A percentile compares a stretch with the other conserved stretches of the same genome.
phyloP scores from a whole-genome alignment of 1,284 basidiomycete genomes.

The Fistulina hepatica region DNA sequence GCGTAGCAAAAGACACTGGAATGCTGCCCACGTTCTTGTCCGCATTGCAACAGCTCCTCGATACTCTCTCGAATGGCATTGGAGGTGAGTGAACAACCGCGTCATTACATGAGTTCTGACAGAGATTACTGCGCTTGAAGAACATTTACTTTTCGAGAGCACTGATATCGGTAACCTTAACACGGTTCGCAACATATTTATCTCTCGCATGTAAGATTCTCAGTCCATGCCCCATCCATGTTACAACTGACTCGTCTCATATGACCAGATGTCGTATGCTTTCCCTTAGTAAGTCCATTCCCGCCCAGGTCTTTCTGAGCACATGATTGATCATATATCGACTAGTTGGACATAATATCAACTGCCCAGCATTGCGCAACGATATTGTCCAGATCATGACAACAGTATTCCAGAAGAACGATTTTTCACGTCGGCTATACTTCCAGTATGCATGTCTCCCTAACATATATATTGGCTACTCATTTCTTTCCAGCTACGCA shows the following conservation, averaged over 20 bases:
- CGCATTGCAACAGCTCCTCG: slow-evolving; percentile 21
- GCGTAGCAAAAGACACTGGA: slow-evolving; percentile 5
- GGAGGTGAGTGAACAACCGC: slow-evolving; percentile 14
- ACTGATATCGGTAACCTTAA: slow-evolving; percentile 14
- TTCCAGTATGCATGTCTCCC: too few species aligned
- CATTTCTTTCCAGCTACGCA: not conserved
- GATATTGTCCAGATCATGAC: not conserved
- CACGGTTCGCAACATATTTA: slow-evolving; percentile 23
- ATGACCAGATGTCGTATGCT: slow-evolving; percentile 13
- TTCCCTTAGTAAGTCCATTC: slow-evolving; percentile 10
- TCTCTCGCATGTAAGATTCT: slow-evolving; percentile 31
- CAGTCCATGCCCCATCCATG: not conserved
- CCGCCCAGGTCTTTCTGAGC: slow-evolving; percentile 10
- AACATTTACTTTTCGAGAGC: slow-evolving; percentile 23
- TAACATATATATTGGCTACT: not conserved
- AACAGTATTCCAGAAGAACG: not conserved
- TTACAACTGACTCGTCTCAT: slow-evolving; percentile 1
- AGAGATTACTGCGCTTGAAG: slow-evolving; percentile 10
- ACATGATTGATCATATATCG: not conserved
- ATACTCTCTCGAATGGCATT: slow-evolving; percentile 23
- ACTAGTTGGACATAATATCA: slow-evolving; percentile 1
- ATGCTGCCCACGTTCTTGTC: slow-evolving; percentile 13
- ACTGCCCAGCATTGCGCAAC: not conserved
- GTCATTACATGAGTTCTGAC: slow-evolving; percentile 3
- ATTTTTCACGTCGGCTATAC: not conserved